phyloP scores from a whole-genome alignment of 768 basidiomycete genomes.

The Leccinum imitatum region DNA sequence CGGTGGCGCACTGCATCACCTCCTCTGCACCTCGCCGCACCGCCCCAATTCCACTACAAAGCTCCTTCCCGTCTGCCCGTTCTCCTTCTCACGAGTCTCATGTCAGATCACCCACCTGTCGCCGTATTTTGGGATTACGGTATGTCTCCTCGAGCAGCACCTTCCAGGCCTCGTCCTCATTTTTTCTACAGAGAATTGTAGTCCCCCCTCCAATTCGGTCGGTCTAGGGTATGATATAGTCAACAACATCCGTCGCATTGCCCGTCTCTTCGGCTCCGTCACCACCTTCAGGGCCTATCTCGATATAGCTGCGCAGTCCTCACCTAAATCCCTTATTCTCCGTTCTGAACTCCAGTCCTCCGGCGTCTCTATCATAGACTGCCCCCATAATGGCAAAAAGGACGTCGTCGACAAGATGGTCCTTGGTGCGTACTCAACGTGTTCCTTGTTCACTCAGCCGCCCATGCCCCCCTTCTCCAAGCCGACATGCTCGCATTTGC shows the following conservation, averaged over 20 bases:
- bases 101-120: slow-evolving; percentile 38
- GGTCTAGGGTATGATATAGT: slow-evolving; percentile 43
- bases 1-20: slow-evolving; percentile 6
- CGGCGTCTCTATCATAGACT: slow-evolving; percentile 42
- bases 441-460: slow-evolving; percentile 2
- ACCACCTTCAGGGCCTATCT: slow-evolving; percentile 55
- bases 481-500: slow-evolving; percentile 69
- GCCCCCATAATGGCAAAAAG: slow-evolving; percentile 34
- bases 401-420: slow-evolving; percentile 49
- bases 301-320: slow-evolving; percentile 41
- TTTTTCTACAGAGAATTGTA: slow-evolving; percentile 29
- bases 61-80: slow-evolving; percentile 3
- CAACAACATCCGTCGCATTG: slow-evolving; percentile 44
- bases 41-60: slow-evolving; percentile 25
- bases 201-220: slow-evolving; percentile 29
- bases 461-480: slow-evolving; percentile 22
- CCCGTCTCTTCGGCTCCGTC: slow-evolving; percentile 46
- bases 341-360: slow-evolving; percentile 47
- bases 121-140: slow-evolving; percentile 45
- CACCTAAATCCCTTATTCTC: slow-evolving; percentile 30
- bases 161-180: slow-evolving; percentile 1
- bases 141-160: slow-evolving; percentile 9
- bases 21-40: slow-evolving; percentile 6
- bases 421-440: slow-evolving; percentile 33
- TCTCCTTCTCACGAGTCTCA: slow-evolving; percentile 20